These are phyloP conservation scores for Talaromyces sp. DNA, from an alignment of 2,329 filamentous ascomycete species.

Conservation along the genomic window DNA sequence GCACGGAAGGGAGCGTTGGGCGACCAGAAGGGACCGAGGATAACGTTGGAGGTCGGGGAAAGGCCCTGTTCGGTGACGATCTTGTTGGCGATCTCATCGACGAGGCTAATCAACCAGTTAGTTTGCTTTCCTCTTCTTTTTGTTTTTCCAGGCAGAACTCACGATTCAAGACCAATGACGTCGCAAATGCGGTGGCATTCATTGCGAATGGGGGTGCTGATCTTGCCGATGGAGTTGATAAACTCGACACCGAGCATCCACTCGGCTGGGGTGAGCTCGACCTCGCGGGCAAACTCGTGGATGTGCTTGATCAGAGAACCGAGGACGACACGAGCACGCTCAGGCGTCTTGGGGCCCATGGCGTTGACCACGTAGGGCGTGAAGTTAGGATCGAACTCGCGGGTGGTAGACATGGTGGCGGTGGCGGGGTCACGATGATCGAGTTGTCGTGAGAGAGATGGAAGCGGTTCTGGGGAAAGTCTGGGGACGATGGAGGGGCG, in stretches of 20 bases:
- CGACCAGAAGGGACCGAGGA: conserved; percentile 75
- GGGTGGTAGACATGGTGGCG: conserved; percentile 7
- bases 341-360: conserved; percentile 65
- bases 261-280: conserved; percentile 71
- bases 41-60: conserved; percentile 67
- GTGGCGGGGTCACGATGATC: background rate
- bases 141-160: conserved; percentile 18
- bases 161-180: conserved; percentile 66
- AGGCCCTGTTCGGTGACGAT: conserved; percentile 57
- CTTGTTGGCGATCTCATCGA: conserved; percentile 74
- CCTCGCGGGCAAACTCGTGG: conserved; percentile 73
- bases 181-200: conserved; percentile 71
- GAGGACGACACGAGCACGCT: conserved; percentile 62
- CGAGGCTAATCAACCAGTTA: conserved; percentile 52
- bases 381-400: conserved; percentile 69
- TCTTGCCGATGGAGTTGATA: conserved; percentile 69
- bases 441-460: background rate
- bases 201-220: conserved; percentile 64
- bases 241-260: conserved; percentile 73
- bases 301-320: conserved; percentile 64
- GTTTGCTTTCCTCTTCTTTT: background rate
- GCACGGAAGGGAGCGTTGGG: conserved; percentile 61
- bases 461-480: background rate
- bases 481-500: background rate
- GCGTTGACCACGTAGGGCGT: conserved; percentile 68